A percentile compares a stretch with the other conserved stretches of the same genome.
Evolutionary conservation across 164 flowering plant genomes (phyloP).

Genomic region (Magnolia sinica): DNA sequence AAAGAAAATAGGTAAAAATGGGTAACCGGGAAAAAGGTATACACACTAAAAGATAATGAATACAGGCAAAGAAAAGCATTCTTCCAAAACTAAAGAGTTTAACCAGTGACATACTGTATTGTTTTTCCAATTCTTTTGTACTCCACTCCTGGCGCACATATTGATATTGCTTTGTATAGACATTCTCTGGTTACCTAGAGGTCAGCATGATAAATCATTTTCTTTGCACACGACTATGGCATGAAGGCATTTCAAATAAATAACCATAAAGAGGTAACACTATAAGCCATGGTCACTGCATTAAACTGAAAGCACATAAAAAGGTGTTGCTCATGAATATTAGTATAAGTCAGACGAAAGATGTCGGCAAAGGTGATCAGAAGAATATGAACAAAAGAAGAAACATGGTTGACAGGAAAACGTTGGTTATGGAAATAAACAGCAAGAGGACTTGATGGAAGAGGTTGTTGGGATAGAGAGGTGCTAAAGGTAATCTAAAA

Average conservation of each 20-base stretch:
- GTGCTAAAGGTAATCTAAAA: no score
- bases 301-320: background rate
- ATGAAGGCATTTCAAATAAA: background rate
- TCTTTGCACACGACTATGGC: background rate
- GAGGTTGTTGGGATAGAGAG: no score
- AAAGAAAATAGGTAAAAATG: background rate
- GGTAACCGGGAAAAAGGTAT: background rate
- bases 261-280: background rate
- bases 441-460: no score
- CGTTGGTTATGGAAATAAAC: background rate
- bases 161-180: slow-evolving; percentile 73
- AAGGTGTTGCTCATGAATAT: background rate
- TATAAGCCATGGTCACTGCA: background rate
- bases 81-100: background rate
- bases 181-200: slow-evolving; percentile 91
- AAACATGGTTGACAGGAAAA: background rate
- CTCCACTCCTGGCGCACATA: slow-evolving; percentile 88
- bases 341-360: background rate
- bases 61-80: slow-evolving; percentile 1
- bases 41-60: background rate
- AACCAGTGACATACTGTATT: slow-evolving; percentile 67
- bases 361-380: background rate
- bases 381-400: background rate
- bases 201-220: slow-evolving; percentile 3
- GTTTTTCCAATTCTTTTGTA: slow-evolving; percentile 79